phyloP scores from a whole-genome alignment of 345 rosid species.

The Streptanthus diversifolius region DNA sequence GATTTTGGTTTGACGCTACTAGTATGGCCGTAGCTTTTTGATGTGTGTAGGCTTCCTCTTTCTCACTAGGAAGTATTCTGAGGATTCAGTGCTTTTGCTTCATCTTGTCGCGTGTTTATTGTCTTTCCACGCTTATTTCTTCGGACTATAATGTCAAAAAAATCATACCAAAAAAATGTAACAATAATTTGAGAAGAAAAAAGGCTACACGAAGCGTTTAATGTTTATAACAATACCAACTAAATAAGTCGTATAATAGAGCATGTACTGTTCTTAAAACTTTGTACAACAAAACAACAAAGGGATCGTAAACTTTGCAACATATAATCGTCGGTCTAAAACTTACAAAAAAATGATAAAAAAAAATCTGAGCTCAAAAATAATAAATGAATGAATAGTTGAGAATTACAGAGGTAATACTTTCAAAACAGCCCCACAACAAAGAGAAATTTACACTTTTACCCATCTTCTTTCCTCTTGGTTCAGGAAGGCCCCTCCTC shows the following conservation, averaged over 20 bases:
- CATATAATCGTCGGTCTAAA: slow-evolving; percentile 8
- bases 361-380: slow-evolving; percentile 26
- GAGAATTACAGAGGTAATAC: neutral
- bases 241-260: neutral
- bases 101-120: too few relatives aligned
- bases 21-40: too few relatives aligned
- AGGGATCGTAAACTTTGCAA: slow-evolving; percentile 8
- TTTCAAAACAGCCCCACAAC: slow-evolving; percentile 24
- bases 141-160: neutral
- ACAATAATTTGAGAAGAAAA: neutral
- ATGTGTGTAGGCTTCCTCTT: too few relatives aligned
- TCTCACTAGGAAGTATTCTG: too few relatives aligned
- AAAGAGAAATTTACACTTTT: slow-evolving; percentile 30
- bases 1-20: too few relatives aligned
- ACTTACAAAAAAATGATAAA: neutral
- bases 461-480: slow-evolving; percentile 24
- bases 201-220: neutral
- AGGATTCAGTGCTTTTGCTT: too few relatives aligned
- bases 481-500: slow-evolving; percentile 16
- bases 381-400: slow-evolving; percentile 34
- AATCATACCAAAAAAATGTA: neutral
- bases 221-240: neutral
- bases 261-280: slow-evolving; percentile 2
- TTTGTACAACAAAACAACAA: slow-evolving; percentile 28
- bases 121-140: too few relatives aligned